phyloP scores from a whole-genome alignment of 1,139 yeast species.

The Scheffersomyces illinoinensis region DNA sequence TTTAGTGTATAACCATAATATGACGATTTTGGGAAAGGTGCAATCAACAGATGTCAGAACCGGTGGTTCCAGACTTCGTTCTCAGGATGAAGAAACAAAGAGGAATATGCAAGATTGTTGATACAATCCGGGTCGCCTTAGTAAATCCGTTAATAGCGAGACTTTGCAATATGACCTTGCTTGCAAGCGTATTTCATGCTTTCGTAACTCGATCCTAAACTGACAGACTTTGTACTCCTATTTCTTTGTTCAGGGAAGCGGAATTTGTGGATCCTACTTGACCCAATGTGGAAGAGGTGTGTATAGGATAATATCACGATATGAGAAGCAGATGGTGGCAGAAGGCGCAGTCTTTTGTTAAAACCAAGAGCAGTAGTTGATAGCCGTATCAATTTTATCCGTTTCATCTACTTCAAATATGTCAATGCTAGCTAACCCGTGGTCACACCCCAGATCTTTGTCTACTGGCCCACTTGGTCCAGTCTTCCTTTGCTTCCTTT shows the following conservation, averaged over 20 bases:
- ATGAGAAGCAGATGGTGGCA: not conserved
- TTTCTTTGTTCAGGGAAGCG: not conserved
- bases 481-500: not conserved
- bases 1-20: not conserved
- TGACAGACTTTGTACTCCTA: not conserved
- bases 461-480: not conserved
- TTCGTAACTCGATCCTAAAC: not conserved
- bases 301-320: not conserved
- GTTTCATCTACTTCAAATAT: not conserved
- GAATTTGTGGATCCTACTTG: not conserved
- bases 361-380: not conserved
- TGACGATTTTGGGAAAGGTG: not conserved
- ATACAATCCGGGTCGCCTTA: too few species aligned
- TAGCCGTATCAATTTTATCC: not conserved
- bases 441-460: not conserved
- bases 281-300: not conserved
- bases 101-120: not conserved
- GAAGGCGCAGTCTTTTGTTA: not conserved
- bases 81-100: not conserved
- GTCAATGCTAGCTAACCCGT: not conserved
- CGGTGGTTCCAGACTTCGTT: not conserved
- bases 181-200: not conserved
- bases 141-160: not conserved
- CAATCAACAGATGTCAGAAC: not conserved
- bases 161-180: not conserved